Conservation (phyloP, 768 basidiomycete species). For the Lentinula sp. region DNA sequence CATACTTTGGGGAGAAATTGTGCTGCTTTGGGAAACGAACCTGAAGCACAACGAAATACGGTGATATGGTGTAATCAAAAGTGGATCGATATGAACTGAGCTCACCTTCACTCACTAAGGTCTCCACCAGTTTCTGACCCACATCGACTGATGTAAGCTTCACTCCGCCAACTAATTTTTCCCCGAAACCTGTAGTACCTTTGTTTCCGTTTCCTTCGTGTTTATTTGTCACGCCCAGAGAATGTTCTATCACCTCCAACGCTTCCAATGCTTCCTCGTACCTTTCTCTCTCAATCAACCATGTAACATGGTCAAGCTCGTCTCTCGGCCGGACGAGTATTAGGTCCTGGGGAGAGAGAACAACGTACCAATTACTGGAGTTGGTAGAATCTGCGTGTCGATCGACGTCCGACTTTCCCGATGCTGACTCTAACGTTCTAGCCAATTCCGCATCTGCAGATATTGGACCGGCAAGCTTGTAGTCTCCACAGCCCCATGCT, state of each 20-base stretch:
- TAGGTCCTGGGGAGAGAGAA: conserved; percentile 81
- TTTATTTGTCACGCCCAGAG: conserved; percentile 17
- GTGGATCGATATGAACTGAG: neutral
- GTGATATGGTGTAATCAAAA: neutral
- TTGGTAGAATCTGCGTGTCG: conserved; percentile 5
- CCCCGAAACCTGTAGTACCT: conserved; percentile 6
- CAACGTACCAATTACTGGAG: conserved; percentile 60
- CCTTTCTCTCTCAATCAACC: conserved; percentile 80
- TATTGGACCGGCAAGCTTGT: conserved; percentile 58
- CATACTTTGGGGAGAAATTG: conserved; percentile 81
- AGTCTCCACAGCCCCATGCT: conserved; percentile 90
- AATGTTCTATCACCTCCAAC: conserved; percentile 60
- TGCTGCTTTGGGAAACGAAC: conserved; percentile 73
- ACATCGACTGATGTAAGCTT: conserved; percentile 59
- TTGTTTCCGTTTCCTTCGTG: conserved; percentile 3
- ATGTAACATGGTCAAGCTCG: conserved; percentile 81
- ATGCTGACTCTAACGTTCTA: neutral
- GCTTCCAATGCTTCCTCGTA: conserved; percentile 89
- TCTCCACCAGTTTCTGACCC: conserved; percentile 80
- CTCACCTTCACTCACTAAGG: conserved; percentile 77
- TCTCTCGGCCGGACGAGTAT: conserved; percentile 87
- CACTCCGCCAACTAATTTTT: conserved; percentile 27
- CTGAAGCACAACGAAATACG: conserved; percentile 14
- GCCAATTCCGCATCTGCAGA: conserved; percentile 18
- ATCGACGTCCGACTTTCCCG: neutral